A percentile compares a stretch with the other conserved stretches of the same genome.
Conservation (phyloP, 164 flowering plant genomes). For the Echeveria elegans region DNA sequence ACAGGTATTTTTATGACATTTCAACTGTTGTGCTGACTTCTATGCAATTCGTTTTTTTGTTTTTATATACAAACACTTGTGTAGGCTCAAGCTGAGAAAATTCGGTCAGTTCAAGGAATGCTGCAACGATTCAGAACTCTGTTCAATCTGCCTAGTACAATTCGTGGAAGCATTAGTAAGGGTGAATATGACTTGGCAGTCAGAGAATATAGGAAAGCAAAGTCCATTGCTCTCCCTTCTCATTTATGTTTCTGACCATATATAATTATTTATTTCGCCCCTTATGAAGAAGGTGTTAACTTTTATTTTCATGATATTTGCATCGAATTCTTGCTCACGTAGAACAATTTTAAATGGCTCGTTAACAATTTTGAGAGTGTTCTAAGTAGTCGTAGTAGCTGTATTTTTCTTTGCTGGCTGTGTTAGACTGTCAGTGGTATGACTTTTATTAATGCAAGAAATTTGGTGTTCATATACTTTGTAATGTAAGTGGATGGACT, state of each 20-base stretch:
- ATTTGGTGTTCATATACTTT: background rate
- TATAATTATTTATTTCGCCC: background rate
- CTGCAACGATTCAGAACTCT: constrained; percentile 95
- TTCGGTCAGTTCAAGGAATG: constrained; percentile 99
- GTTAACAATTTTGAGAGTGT: background rate
- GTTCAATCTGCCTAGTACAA: constrained; percentile 92
- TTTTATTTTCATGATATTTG: background rate
- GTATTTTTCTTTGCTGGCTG: background rate
- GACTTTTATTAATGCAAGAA: background rate
- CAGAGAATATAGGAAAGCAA: constrained; percentile 95
- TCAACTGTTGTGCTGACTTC: background rate
- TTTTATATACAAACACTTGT: constrained; percentile 8
- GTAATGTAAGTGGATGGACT: background rate
- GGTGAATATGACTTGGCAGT: constrained; percentile 99
- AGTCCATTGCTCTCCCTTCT: constrained; percentile 93
- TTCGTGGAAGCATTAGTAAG: constrained; percentile 90
- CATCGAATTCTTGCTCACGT: background rate
- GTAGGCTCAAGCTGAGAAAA: constrained; percentile 98
- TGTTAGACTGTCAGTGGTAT: background rate
- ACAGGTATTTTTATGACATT: constrained; percentile 54
- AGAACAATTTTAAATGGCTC: background rate
- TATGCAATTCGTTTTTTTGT: background rate
- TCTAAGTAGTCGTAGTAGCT: background rate
- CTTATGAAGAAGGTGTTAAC: background rate
- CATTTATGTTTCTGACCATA: constrained; percentile 43